These are phyloP conservation scores for Fusarium sulawesiense DNA, from an alignment of 2,329 filamentous ascomycete genomes.

Conservation along the genomic window DNA sequence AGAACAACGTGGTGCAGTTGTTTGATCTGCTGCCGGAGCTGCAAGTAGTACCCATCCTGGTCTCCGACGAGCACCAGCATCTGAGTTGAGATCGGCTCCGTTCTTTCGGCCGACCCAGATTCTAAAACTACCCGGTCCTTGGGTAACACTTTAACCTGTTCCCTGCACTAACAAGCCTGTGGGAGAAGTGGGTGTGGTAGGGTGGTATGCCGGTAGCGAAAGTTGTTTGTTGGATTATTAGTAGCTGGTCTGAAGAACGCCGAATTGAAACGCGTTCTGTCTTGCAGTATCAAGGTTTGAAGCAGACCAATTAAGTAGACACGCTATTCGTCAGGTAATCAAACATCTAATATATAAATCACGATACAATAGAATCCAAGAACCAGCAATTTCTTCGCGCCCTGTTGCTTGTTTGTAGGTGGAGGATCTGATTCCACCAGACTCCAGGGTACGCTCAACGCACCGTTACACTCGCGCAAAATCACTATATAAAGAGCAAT, in stretches of 20 bases:
- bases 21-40: background rate
- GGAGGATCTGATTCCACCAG: background rate
- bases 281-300: too few relatives aligned
- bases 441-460: background rate
- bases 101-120: background rate
- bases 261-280: fast-evolving
- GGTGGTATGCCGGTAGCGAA: too few relatives aligned
- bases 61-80: background rate
- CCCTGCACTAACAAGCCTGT: background rate
- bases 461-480: fast-evolving
- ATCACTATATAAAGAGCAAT: fast-evolving
- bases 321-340: too few relatives aligned
- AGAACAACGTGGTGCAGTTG: background rate
- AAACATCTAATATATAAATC: too few relatives aligned
- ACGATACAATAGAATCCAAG: background rate
- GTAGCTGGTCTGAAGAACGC: background rate
- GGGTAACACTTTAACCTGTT: background rate
- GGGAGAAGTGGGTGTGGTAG: background rate
- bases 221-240: background rate
- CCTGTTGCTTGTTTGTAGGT: background rate
- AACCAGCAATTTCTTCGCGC: background rate
- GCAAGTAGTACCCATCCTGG: background rate
- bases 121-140: background rate
- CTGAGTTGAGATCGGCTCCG: background rate
- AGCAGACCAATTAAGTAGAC: too few relatives aligned